Evolutionary conservation across 305 asterid genomes (phyloP).

Genomic region (Fraxinus paxiana): DNA sequence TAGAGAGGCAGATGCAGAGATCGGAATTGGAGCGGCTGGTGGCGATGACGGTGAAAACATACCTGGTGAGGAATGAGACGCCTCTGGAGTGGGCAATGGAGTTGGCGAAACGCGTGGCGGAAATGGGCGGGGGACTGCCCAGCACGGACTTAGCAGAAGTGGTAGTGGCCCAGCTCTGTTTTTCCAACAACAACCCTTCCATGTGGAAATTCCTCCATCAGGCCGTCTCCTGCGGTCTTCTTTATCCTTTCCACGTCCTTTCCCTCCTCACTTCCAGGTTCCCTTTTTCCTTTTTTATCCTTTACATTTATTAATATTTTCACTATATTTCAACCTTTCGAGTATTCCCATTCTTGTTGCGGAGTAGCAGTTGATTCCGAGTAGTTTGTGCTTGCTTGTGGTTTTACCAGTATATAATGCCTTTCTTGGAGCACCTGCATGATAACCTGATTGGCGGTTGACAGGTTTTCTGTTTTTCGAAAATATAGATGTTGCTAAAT

Average conservation of each 20-base stretch:
- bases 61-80: background rate
- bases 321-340: background rate
- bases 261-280: constrained; percentile 27
- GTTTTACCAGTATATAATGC: background rate
- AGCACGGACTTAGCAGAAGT: constrained; percentile 7
- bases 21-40: background rate
- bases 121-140: constrained; percentile 15
- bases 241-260: constrained; percentile 22
- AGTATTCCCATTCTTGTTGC: background rate
- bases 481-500: background rate
- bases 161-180: constrained; percentile 17
- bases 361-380: background rate
- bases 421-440: background rate
- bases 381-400: background rate
- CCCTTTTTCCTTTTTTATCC: background rate
- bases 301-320: background rate
- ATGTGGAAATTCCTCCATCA: constrained; percentile 27
- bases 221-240: constrained; percentile 16
- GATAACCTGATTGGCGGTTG: background rate
- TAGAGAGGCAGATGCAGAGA: background rate
- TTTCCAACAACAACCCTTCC: constrained; percentile 14
- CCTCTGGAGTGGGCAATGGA: constrained; percentile 21
- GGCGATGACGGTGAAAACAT: background rate
- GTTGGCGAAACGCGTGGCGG: background rate
- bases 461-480: background rate